Base-by-base conservation (phyloP, 2,329 filamentous ascomycete species). In the Cladobotryum mycophilum region DNA sequence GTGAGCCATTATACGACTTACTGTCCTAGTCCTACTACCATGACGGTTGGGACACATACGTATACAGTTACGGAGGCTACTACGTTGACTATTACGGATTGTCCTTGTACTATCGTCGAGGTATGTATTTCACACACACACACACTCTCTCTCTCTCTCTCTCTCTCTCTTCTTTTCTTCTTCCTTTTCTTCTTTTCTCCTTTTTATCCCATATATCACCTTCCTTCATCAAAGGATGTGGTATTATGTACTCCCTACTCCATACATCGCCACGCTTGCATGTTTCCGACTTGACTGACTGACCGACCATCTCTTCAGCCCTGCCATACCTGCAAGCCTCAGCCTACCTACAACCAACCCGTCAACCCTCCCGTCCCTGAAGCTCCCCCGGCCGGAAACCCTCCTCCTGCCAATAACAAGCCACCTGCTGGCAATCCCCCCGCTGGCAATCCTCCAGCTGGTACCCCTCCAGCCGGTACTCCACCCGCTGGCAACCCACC, bases 21-120 rank as follows among this genome's bases (percentile, higher is more conserved):
- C 58, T 78, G 74, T 66, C 62, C 68, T 5, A 60, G 72, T 64
- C 73, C 79, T 36, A 80, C 79, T 34, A 72, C 70, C 56, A 58
- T 82, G 57, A 76, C 71, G 56, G 68, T 76, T 64, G 73, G 73
- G 60, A 66, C 67, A 61, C 71, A 75, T 64, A 69, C 69, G 45
- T 82, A 78, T 71, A 74, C 76, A 44, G 72, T 81, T 58, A 76
- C 74, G 47, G 69, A 73, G 63, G 73, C 80, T 54, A 67, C 78
- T 58, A 76, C 75, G 49, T 66, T 82, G 56, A 81, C 76, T 60
- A 74, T 84, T 50, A 73, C 70, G 36, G 68, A 79, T 63, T 80
- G 76, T 66, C 75, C 76, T 52, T 79, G 76, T 70, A 78, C 76
- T 41, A 53, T 69, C 47, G 56, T 60, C 49, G 60, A 67, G 65